Evolutionary conservation across 805 yeast species (phyloP), one percentile per base, ranked within the genome.

Genomic region (Schwanniomyces sp.): DNA sequence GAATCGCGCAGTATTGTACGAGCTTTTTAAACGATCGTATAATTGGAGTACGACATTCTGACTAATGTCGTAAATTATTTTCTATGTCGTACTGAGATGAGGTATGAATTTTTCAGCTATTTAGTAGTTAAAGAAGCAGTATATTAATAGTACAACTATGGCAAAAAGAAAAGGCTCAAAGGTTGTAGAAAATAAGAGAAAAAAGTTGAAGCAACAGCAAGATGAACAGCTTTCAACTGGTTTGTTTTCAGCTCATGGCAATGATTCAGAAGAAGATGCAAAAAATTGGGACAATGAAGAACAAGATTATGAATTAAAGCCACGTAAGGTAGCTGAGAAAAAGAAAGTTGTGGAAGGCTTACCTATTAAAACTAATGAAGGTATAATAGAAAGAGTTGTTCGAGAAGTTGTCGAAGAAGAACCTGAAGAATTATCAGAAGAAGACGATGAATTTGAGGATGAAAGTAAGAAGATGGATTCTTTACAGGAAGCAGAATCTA

Each of bases 341-440:
- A 76, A 72, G 5, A 73, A 70, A 4, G 27, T 40, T 10, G 75
- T 78, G 5, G 96, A 88, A 61, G 85, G 86, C 9, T 74, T 92
- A 46, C 98, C 98, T 0, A 88, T 91, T 45, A 87, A 86, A 57
- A 72, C 76, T 4, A 74, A 76, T 12, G 88, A 82, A 52, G 97
- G 96, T 46, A 77, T 73, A 44, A 73, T 92, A n/a, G 81, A 85
- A 64, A 76, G 96, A 57, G 88, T 84, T 6, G 61, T 81, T 52
- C 72, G 69, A 56, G 71, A 64, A 50, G 50, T 51, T 16, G 52
- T 48, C 4, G 56, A 58, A 46, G 60, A 60, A 43, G 21, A 29
- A 5, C 28, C 24, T 32, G 44, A 34, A 9, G 61, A 52, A 39
- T 61, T 56, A 32, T 57, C 50, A 42, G 58, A 41, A 25, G 56